Evolutionary conservation across 2,329 filamentous ascomycete genomes (phyloP).

Genomic region (Stromatinia cepivora): DNA sequence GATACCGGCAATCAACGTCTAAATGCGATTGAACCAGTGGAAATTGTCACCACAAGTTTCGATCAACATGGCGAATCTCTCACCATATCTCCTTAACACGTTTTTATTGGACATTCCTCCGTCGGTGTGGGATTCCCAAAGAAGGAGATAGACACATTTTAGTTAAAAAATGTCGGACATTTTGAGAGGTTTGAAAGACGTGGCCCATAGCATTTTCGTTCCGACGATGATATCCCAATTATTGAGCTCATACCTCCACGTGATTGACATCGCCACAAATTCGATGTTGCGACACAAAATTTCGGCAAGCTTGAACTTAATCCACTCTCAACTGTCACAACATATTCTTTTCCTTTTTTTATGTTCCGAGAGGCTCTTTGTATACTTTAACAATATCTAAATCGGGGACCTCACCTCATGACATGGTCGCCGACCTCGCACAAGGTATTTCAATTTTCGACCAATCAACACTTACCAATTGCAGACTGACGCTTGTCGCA

Average conservation of each 20-base stretch:
- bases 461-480: constrained; percentile 23
- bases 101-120: not conserved
- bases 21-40: not conserved
- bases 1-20: not conserved
- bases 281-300: constrained; percentile 1
- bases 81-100: not conserved
- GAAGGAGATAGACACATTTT: not conserved
- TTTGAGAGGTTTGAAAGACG: constrained; percentile 2
- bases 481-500: constrained; percentile 15
- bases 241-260: not conserved
- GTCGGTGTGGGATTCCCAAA: not conserved
- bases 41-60: not conserved
- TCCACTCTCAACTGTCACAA: constrained; percentile 8
- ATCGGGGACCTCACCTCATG: constrained; percentile 21
- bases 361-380: constrained; percentile 5
- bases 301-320: constrained; percentile 14
- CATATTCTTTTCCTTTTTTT: constrained; percentile 9
- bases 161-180: not conserved
- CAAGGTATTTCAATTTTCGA: constrained; percentile 16
- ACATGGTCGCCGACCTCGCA: constrained; percentile 23
- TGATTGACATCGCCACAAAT: constrained; percentile 16
- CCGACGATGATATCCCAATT: constrained; percentile 9
- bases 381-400: constrained; percentile 17
- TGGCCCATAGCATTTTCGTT: constrained; percentile 6
- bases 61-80: constrained; percentile 2